phyloP scores from a whole-genome alignment of 2,329 filamentous ascomycete species.

The Hirsutella thompsonii region DNA sequence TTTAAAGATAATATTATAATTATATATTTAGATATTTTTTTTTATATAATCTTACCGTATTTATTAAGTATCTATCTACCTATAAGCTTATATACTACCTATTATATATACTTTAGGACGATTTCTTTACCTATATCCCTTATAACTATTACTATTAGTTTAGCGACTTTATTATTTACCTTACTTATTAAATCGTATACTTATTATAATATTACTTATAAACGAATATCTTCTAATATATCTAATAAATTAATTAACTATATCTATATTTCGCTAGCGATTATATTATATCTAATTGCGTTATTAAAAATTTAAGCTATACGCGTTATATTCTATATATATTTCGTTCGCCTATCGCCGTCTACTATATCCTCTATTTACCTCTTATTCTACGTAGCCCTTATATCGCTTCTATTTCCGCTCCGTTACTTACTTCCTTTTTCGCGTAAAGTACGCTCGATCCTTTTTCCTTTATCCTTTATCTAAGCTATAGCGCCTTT shows the following conservation, averaged over 20 bases:
- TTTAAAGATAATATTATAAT: neutral
- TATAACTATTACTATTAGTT: neutral
- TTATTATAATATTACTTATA: neutral
- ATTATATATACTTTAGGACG: neutral
- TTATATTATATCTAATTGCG: no score
- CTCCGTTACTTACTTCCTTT: no score
- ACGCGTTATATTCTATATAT: neutral
- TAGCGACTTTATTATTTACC: neutral
- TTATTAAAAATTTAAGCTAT: neutral
- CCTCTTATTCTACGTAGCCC: no score
- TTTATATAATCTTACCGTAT: no score
- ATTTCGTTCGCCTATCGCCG: neutral
- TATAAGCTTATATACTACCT: neutral
- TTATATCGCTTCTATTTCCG: no score
- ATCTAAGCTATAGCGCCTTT: no score
- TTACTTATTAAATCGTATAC: neutral
- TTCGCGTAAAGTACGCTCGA: no score
- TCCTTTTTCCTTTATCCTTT: no score
- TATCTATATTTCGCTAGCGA: no score
- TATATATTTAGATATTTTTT: neutral
- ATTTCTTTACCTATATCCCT: neutral
- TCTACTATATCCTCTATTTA: neutral
- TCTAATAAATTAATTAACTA: no score
- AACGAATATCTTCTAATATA: no score
- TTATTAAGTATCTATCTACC: neutral